Conservation (phyloP, 805 yeast species). For the Brettanomyces nanus region DNA sequence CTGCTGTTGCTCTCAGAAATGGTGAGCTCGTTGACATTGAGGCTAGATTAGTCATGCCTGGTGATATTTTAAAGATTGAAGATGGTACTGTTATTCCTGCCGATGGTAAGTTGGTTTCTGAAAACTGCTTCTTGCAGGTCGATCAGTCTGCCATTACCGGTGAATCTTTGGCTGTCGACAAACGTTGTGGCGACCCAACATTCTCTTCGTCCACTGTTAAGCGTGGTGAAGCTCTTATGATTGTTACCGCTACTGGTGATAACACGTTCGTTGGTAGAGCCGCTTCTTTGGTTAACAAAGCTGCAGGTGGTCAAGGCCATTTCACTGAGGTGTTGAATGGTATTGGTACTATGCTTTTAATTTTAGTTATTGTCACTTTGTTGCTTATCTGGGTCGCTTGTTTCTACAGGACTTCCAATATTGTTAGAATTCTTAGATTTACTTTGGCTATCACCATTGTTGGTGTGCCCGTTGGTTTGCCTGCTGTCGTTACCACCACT, state of each 20-base stretch:
- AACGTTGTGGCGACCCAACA: slow-evolving; percentile 76
- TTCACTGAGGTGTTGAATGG: slow-evolving; percentile 97
- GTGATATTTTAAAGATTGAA: slow-evolving; percentile 87
- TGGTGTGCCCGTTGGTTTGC: slow-evolving; percentile 98
- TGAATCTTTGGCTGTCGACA: slow-evolving; percentile 94
- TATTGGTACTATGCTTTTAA: slow-evolving; percentile 88
- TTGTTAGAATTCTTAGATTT: slow-evolving; percentile 84
- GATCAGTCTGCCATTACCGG: slow-evolving; percentile 98
- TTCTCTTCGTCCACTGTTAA: slow-evolving; percentile 92
- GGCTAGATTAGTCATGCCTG: slow-evolving; percentile 86
- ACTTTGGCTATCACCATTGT: slow-evolving; percentile 92
- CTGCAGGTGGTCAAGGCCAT: slow-evolving; percentile 89
- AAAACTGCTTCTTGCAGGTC: slow-evolving; percentile 79
- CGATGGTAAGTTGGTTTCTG: slow-evolving; percentile 84
- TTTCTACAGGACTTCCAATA: slow-evolving; percentile 86
- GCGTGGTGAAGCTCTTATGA: slow-evolving; percentile 92
- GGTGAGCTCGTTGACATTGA: slow-evolving; percentile 69
- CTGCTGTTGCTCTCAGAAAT: slow-evolving; percentile 80
- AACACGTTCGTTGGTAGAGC: slow-evolving; percentile 95
- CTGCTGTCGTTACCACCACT: slow-evolving; percentile 97
- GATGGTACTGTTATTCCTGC: slow-evolving; percentile 92
- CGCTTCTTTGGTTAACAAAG: slow-evolving; percentile 92
- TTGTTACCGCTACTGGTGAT: slow-evolving; percentile 94
- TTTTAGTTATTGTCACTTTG: slow-evolving; percentile 79
- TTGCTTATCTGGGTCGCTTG: slow-evolving; percentile 87